Conservation (phyloP, 2,329 filamentous ascomycete genomes). For the Paracamarosporium sp. region DNA sequence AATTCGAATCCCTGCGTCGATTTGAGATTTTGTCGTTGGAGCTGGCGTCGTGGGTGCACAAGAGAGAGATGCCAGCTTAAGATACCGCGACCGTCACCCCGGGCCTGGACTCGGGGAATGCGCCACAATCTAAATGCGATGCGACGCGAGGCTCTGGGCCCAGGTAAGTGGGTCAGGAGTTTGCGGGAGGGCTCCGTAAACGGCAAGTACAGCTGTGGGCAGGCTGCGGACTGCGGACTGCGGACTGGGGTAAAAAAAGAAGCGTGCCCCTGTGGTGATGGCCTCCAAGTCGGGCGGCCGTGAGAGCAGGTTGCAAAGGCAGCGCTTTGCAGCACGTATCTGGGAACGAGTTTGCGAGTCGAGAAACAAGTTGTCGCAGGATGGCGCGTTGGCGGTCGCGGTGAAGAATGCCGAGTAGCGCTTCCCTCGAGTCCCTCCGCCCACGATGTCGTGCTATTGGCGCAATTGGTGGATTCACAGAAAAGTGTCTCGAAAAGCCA, state of each 20-base stretch:
- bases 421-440: background rate
- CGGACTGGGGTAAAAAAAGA: background rate
- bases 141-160: background rate
- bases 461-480: constrained; percentile 6
- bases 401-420: background rate
- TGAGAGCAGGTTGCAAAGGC: too few relatives aligned
- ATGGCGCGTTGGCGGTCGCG: background rate
- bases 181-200: background rate
- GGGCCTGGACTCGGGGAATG: background rate
- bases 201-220: background rate
- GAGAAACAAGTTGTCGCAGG: background rate
- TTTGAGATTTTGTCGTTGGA: background rate
- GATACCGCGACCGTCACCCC: background rate
- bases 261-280: background rate
- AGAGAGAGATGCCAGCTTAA: background rate
- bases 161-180: background rate
- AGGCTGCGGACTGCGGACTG: too few relatives aligned
- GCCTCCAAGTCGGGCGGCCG: background rate
- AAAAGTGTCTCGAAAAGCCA: background rate
- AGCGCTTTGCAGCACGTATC: background rate
- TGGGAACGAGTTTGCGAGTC: background rate
- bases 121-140: constrained; percentile 3
- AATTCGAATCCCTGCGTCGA: background rate
- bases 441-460: constrained; percentile 1
- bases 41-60: background rate